Evolutionary conservation across 2,329 filamentous ascomycete genomes (phyloP), one percentile per base, ranked within the genome.

Genomic region (Tolypocladium guangdongense): DNA sequence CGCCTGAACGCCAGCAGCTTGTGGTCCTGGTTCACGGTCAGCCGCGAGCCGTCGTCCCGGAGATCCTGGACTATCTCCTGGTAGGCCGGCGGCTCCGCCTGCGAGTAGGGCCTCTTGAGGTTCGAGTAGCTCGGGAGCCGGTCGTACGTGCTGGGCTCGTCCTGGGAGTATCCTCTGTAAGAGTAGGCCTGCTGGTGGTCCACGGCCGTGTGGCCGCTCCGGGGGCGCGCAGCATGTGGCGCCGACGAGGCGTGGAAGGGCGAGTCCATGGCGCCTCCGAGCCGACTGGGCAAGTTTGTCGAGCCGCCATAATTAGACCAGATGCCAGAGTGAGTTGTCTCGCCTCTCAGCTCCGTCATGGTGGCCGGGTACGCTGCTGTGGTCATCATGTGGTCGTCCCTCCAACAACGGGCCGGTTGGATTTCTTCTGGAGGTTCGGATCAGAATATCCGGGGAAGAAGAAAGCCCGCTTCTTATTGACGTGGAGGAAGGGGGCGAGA

Each of bases 341-440:
- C 80, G 66, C 73, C 71, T 75, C 81, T 81, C 72, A 83, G 67
- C 67, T 82, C 80, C 77, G 80, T 78, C 80, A 83, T 82, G 66
- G 74, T 79, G 65, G 77, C 75, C 72, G 78, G 76, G 68, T 82
- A 80, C 60, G 78, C 78, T 68, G 78, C 71, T 65, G 77, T 77
- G 72, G 78, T 78, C 74, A 79, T 81, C 78, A 82, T 82, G 76
- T 70, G 76, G 73, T 65, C 77, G 64, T 60, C 59, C 58, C 55
- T 57, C 60, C 58, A 61, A 59, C 55, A 55, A 57, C 8, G 18
- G 55, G 58, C 51, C 55, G 50, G n/a, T 46, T 30, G 47, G 33
- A 24, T 18, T 11, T 14, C 45, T n/a, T 18, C 14, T 35, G 18
- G n/a, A 43, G 37, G 50, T 18, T 35, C 14, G 49, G 36, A 11